A percentile compares a stretch with the other conserved stretches of the same genome.
These are phyloP conservation scores for Cercis canadensis DNA, from an alignment of 306 rosid species.

Conservation along the genomic window DNA sequence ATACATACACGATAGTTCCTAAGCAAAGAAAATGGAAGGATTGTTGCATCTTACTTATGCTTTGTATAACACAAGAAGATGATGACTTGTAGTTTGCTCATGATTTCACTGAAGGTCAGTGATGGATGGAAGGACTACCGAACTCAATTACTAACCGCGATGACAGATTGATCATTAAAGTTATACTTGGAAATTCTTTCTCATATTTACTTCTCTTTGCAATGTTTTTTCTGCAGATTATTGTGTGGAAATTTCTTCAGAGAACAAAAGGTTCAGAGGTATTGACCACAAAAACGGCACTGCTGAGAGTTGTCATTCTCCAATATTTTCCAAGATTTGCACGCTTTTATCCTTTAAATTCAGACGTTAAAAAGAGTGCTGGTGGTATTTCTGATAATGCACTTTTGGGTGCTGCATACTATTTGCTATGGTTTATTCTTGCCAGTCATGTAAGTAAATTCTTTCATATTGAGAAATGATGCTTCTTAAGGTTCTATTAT, in stretches of 20 bases:
- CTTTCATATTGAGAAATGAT: too few species aligned
- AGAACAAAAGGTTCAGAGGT: conserved; percentile 58
- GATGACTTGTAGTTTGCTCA: too few species aligned
- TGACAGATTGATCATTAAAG: neutral
- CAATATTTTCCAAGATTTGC: conserved; percentile 81
- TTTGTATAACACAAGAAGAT: too few species aligned
- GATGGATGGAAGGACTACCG: too few species aligned
- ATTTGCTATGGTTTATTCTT: conserved; percentile 84
- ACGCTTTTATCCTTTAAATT: conserved; percentile 76
- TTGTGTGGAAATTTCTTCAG: conserved; percentile 64
- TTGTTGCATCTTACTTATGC: neutral
- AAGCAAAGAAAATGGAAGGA: too few species aligned
- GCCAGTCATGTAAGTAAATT: conserved; percentile 82
- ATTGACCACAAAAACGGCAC: conserved; percentile 66
- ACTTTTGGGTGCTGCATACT: conserved; percentile 80
- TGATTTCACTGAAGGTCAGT: neutral
- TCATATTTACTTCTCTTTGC: neutral
- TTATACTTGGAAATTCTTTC: neutral
- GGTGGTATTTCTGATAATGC: conserved; percentile 91
- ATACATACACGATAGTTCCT: too few species aligned
- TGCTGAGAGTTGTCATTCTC: conserved; percentile 63
- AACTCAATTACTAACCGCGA: too few species aligned
- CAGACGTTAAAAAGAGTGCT: conserved; percentile 84
- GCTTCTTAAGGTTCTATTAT: too few species aligned
- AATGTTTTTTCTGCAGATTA: conserved; percentile 52